Evolutionary conservation across 495 filamentous ascomycete genomes (phyloP).

Genomic region (Penicillium salamii): DNA sequence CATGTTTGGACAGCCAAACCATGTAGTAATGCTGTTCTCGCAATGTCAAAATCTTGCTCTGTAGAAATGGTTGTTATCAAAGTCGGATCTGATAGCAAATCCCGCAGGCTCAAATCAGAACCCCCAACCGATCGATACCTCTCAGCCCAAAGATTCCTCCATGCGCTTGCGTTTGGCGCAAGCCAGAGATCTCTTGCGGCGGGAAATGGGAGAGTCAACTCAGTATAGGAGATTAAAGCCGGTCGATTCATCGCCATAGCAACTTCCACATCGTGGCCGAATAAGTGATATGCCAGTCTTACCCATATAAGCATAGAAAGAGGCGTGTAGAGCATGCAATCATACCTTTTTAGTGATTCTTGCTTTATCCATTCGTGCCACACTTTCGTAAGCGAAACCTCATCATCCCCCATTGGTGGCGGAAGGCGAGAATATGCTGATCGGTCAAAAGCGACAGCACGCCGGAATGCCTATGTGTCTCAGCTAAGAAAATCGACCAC

Average conservation of each 20-base stretch:
- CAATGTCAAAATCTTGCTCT: slow-evolving; percentile 43
- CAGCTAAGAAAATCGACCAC: neutral
- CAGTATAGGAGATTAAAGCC: slow-evolving; percentile 55
- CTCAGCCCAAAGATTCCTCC: slow-evolving; percentile 44
- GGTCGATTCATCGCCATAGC: slow-evolving; percentile 51
- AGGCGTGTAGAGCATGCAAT: neutral
- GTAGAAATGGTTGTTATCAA: slow-evolving; percentile 9
- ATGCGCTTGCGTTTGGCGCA: slow-evolving; percentile 48
- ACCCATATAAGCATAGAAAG: neutral
- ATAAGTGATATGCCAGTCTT: slow-evolving; percentile 54
- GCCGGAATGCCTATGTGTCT: slow-evolving; percentile 17
- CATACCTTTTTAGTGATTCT: slow-evolving; percentile 42
- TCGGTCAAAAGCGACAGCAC: slow-evolving; percentile 32
- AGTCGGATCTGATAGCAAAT: slow-evolving; percentile 19
- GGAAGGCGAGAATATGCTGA: slow-evolving; percentile 42
- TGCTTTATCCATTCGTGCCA: slow-evolving; percentile 52
- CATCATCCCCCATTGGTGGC: slow-evolving; percentile 38
- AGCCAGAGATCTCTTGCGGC: slow-evolving; percentile 52
- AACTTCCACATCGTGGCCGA: slow-evolving; percentile 53
- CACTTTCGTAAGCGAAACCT: slow-evolving; percentile 43
- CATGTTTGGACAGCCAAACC: slow-evolving; percentile 22
- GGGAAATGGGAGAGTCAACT: slow-evolving; percentile 55
- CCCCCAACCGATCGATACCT: slow-evolving; percentile 13
- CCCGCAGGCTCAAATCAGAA: slow-evolving; percentile 11
- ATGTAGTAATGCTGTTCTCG: slow-evolving; percentile 42